Base-by-base conservation (phyloP, 1,139 yeast genomes). In the Saccharomyces pastorianus region DNA sequence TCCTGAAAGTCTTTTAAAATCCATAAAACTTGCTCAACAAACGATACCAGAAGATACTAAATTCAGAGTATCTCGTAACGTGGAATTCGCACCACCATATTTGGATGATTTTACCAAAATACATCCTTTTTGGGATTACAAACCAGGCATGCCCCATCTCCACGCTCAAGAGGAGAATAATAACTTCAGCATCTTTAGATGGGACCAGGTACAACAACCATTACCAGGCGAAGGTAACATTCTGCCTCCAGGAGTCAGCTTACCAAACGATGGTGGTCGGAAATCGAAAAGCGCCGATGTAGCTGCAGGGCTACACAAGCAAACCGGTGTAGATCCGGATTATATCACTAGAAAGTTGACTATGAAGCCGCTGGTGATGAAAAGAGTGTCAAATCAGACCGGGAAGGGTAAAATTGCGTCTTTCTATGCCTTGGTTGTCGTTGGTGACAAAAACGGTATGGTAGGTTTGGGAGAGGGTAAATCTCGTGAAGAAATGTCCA, bases 401-500 rank as follows among this genome's bases (percentile, higher is more conserved):
- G 83, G 91, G 50, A 88, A 90, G 76, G 99, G 99, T 69, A 93
- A 91, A 70, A 88, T 89, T 61, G 83, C 86, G 50, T 83, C 90
- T 50, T 86, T 84, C 70, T 93, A 88, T 70, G 87, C 91, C 1
- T 73, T 93, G 65, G 95, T 91, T 8, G 88, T 91, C 46, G 96
- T 87, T 7, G 99, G 99, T 49, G 96, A 95, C 71, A 80, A 84
- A 56, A 85, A 87, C 61, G 99, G 99, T 59, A 88, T 90, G 84
- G 77, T 91, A 58, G 99, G 99, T 48, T 76, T 91, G 51, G 99
- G 99, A 54, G 96, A 90, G 71, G 99, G 99, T 56, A 88, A 88
- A 67, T 91, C 93, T 56, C 78, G 90, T 63, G 85, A 82, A 58
- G 90, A 88, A 58, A 82, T 86, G 73, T 76, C 87, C 55, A 80